Evolutionary conservation across 441 rosid genomes (phyloP).

Genomic region (Erodium trifolium): DNA sequence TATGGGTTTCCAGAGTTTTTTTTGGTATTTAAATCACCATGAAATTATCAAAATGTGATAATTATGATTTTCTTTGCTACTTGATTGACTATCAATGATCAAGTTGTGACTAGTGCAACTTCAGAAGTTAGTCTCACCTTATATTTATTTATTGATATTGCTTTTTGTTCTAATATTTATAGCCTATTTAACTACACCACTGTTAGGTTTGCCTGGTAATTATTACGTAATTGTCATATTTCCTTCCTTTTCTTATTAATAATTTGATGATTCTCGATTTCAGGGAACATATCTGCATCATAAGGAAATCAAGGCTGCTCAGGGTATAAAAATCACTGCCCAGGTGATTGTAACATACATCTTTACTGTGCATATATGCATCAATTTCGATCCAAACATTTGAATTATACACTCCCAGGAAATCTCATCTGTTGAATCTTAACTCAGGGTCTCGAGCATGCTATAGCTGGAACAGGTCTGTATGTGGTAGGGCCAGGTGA

Average conservation of each 20-base stretch:
- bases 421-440: constrained; percentile 15
- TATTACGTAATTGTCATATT: background rate
- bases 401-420: background rate
- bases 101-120: background rate
- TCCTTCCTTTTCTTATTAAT: background rate
- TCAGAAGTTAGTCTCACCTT: background rate
- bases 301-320: constrained; percentile 89
- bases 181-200: background rate
- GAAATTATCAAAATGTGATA: background rate
- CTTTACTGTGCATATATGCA: background rate
- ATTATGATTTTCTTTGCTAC: background rate
- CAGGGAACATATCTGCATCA: constrained; percentile 90
- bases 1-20: background rate
- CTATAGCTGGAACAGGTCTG: constrained; percentile 84
- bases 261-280: constrained; percentile 22
- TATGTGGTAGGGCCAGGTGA: constrained; percentile 77
- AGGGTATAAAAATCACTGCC: constrained; percentile 86
- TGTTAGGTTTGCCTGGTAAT: background rate
- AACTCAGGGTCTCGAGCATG: constrained; percentile 85
- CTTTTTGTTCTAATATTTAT: background rate
- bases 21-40: background rate
- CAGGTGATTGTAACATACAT: constrained; percentile 43
- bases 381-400: background rate
- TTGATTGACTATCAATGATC: background rate
- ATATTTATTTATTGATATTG: background rate